phyloP scores from a whole-genome alignment of 768 basidiomycete genomes.

The Calocybe indica region DNA sequence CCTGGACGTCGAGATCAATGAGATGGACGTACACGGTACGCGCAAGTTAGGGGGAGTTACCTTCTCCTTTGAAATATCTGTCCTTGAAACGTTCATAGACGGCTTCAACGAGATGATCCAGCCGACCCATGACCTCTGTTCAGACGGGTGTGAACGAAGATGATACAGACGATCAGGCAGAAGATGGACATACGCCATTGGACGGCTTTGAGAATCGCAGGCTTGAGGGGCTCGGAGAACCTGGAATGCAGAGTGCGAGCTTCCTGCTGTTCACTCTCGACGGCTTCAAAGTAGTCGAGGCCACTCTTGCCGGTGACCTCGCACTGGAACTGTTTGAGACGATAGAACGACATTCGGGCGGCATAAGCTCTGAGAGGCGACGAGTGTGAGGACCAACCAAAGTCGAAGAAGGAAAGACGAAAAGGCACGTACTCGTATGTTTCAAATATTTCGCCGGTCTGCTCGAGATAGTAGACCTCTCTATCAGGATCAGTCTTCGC shows the following conservation, averaged over 20 bases:
- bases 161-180: too few relatives aligned
- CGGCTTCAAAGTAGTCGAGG: conserved; percentile 90
- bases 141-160: conserved; percentile 7
- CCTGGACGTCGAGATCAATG: conserved; percentile 35
- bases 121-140: conserved; percentile 91
- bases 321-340: conserved; percentile 91
- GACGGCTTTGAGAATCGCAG: conserved; percentile 83
- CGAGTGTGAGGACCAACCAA: conserved; percentile 15
- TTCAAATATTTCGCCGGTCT: conserved; percentile 97
- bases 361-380: conserved; percentile 59
- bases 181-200: conserved; percentile 83
- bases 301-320: conserved; percentile 94
- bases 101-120: conserved; percentile 92
- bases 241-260: conserved; percentile 83
- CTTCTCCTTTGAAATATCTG: conserved; percentile 87
- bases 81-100: conserved; percentile 96
- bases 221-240: conserved; percentile 91
- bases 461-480: conserved; percentile 86
- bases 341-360: conserved; percentile 91
- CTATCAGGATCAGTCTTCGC: conserved; percentile 57
- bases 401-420: conserved; percentile 17
- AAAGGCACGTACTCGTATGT: conserved; percentile 78
- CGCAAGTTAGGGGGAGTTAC: conserved; percentile 42
- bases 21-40: background rate
- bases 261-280: conserved; percentile 88